Percentiles rank a stretch among this genome's conserved stretches.
Conservation (phyloP, 2,329 filamentous ascomycete genomes). For the Phoma sp. region DNA sequence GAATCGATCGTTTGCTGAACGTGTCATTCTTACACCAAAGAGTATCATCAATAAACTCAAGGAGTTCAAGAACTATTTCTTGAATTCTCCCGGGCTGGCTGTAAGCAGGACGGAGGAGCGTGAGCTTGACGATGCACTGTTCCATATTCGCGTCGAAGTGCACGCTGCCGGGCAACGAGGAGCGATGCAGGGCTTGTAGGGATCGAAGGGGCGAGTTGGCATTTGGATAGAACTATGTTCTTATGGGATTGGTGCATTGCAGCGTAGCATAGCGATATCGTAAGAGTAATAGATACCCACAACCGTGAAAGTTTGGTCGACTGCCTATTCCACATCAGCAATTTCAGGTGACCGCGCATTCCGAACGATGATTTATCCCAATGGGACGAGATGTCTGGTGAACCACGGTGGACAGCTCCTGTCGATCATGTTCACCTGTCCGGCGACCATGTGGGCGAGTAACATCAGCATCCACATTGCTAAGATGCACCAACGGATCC, state of each 20-base stretch:
- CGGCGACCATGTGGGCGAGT: not conserved
- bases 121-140: slow-evolving; percentile 78
- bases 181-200: slow-evolving; percentile 2
- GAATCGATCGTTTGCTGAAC: slow-evolving; percentile 40
- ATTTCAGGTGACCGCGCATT: not conserved
- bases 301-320: not conserved
- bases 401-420: not conserved
- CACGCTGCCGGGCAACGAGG: slow-evolving; percentile 71
- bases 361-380: not conserved
- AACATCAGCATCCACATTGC: not conserved
- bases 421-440: slow-evolving; percentile 11
- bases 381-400: not conserved
- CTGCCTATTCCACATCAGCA: not conserved
- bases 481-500: not conserved
- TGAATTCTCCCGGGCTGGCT: slow-evolving; percentile 58
- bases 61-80: slow-evolving; percentile 62
- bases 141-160: slow-evolving; percentile 78
- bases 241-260: not conserved
- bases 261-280: not conserved
- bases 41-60: slow-evolving; percentile 59
- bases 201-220: not conserved
- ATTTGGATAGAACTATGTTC: not conserved
- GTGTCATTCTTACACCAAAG: slow-evolving; percentile 51
- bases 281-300: slow-evolving; percentile 2
- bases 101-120: slow-evolving; percentile 72